Percentiles rank a stretch among this genome's conserved stretches.
These are phyloP conservation scores for Lotmaria passim DNA, from an alignment of 208 protist genomes.

Conservation along the genomic window DNA sequence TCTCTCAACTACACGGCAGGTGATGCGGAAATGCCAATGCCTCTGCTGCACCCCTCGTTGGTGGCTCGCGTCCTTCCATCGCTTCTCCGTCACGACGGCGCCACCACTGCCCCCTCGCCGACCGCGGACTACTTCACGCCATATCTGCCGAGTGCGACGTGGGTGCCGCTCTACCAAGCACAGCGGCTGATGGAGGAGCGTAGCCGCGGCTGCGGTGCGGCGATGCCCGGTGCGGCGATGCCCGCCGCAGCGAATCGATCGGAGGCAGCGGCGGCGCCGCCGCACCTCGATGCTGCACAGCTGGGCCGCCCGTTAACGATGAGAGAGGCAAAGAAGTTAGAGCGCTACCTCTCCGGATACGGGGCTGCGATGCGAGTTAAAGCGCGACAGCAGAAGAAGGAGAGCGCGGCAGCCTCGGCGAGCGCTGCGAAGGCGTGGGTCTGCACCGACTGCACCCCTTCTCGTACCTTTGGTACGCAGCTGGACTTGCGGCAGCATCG, in stretches of 20 bases:
- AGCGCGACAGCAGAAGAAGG: not conserved
- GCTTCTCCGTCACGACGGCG: not conserved
- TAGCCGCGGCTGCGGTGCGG: not conserved
- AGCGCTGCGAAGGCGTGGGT: not conserved
- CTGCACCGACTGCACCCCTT: constrained; percentile 27
- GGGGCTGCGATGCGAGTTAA: constrained; percentile 25
- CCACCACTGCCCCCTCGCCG: not conserved
- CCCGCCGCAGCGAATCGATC: not conserved
- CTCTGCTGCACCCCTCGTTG: constrained; percentile 35
- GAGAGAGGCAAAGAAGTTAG: constrained; percentile 45
- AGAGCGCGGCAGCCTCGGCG: not conserved
- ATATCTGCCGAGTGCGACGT: constrained; percentile 25
- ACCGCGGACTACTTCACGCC: constrained; percentile 17
- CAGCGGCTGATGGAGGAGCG: constrained; percentile 26
- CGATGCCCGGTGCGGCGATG: not conserved
- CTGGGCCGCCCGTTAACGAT: constrained; percentile 46
- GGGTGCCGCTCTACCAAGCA: constrained; percentile 23
- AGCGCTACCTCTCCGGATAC: constrained; percentile 43
- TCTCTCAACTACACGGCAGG: not conserved
- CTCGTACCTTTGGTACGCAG: constrained; percentile 34
- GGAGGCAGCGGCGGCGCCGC: constrained; percentile 17
- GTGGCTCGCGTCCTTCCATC: constrained; percentile 8
- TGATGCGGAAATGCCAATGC: constrained; percentile 18
- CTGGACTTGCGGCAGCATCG: constrained; percentile 36
- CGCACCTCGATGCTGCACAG: constrained; percentile 36